Base-by-base conservation (phyloP, 73 alveolate genomes). In the Blepharisma japonicum region DNA sequence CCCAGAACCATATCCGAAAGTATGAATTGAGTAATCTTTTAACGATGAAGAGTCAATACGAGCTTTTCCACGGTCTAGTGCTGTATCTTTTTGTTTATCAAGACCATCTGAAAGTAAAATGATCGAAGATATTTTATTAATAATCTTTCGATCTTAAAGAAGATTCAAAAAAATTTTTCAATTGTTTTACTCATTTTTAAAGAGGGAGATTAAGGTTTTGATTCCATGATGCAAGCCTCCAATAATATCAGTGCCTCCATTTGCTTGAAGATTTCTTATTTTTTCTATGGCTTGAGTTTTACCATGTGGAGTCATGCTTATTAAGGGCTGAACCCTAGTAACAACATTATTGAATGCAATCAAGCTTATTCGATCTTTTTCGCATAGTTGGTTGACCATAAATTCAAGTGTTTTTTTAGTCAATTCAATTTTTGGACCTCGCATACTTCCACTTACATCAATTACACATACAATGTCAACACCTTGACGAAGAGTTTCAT, bases 81-180 rank as follows among this genome's bases (percentile, higher is more conserved):
- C 0, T 61, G 74, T 61, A 20, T n/a, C 14, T 25, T n/a, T 14
- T 14, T 25, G 18, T 8, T 84, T 72, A 84, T 90, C 97, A 74
- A 81, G 56, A 9, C 97, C 97, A 80, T 90, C 97, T 46, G 97
- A 86, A 45, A 90, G 84, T 67, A 90, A 79, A 78, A 90, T 79
- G 8, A 88, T 83, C 0, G 92, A 50, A 23, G 90, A 71, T 6
- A 87, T 86, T 55, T 77, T 71, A 68, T 84, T 87, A 7, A 54
- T 55, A 67, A 51, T 74, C 79, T 83, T 84, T 71, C 92, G 80
- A 56, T 68, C 79, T 86, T n/a, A n/a, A n/a, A n/a, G n/a, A n/a
- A n/a, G n/a, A n/a, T n/a, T n/a, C n/a, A n/a, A n/a, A n/a, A n/a
- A n/a, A n/a, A n/a, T n/a, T n/a, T n/a, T n/a, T n/a, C n/a, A n/a